A percentile compares a stretch with the other conserved stretches of the same genome.
These are phyloP conservation scores for Austroboletus niveus DNA, from an alignment of 1,284 basidiomycete species.

Conservation along the genomic window DNA sequence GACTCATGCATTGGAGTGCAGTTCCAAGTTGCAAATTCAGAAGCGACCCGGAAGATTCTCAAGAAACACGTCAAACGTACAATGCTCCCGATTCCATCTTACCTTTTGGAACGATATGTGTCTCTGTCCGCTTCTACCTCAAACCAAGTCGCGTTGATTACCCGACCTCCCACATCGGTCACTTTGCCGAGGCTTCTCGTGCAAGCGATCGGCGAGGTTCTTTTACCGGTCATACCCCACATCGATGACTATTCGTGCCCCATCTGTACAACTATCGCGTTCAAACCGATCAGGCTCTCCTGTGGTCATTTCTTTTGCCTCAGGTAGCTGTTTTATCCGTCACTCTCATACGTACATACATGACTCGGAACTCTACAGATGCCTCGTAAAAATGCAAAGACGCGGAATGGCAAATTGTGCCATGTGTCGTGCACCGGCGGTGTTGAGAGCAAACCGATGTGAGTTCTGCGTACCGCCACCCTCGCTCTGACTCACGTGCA, in stretches of 20 bases:
- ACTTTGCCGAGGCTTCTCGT: slow-evolving; percentile 76
- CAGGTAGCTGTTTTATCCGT: slow-evolving; percentile 35
- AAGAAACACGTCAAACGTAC: slow-evolving; percentile 96
- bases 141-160: slow-evolving; percentile 22
- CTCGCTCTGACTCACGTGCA: neutral
- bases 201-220: slow-evolving; percentile 80
- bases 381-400: slow-evolving; percentile 94
- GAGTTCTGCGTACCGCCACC: neutral
- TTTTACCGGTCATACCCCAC: slow-evolving; percentile 82
- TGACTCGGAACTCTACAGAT: slow-evolving; percentile 38
- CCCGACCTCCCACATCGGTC: slow-evolving; percentile 38
- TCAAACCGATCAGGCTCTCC: slow-evolving; percentile 82
- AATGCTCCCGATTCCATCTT: slow-evolving; percentile 50
- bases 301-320: slow-evolving; percentile 95
- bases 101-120: slow-evolving; percentile 16
- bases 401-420: slow-evolving; percentile 80
- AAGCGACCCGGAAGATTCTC: slow-evolving; percentile 87
- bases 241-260: slow-evolving; percentile 78
- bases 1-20: slow-evolving; percentile 23
- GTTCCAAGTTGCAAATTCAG: slow-evolving; percentile 85
- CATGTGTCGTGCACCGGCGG: slow-evolving; percentile 78
- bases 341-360: neutral
- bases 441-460: slow-evolving; percentile 73
- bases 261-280: slow-evolving; percentile 83
- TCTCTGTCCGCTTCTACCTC: slow-evolving; percentile 10